Evolutionary conservation across 2,329 filamentous ascomycete species (phyloP).

Genomic region (Septoria linicola): DNA sequence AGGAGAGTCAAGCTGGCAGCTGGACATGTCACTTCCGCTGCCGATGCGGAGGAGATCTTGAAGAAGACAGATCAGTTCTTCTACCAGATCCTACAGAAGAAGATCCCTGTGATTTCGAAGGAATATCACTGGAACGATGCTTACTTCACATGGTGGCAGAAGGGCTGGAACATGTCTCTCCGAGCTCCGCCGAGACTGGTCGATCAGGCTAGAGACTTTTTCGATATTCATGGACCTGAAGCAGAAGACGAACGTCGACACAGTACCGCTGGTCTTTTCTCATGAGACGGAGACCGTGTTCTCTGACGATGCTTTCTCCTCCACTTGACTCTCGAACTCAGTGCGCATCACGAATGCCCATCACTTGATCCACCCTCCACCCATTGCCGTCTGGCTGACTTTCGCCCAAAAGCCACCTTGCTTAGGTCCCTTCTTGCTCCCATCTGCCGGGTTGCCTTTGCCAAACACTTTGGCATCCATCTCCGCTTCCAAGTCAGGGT

Average conservation of each 20-base stretch:
- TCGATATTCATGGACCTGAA: slow-evolving; percentile 16
- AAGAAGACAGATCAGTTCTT: slow-evolving; percentile 39
- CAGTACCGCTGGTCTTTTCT: neutral
- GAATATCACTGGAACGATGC: slow-evolving; percentile 36
- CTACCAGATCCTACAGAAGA: slow-evolving; percentile 35
- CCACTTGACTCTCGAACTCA: too few relatives aligned
- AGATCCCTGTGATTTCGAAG: slow-evolving; percentile 38
- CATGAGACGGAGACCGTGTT: neutral
- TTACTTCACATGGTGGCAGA: slow-evolving; percentile 41
- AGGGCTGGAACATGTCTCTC: slow-evolving; percentile 39
- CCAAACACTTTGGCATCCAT: slow-evolving; percentile 20
- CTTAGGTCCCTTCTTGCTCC: too few relatives aligned
- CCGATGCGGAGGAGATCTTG: slow-evolving; percentile 42
- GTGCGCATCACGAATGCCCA: too few relatives aligned
- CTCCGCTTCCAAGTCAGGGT: slow-evolving; percentile 22
- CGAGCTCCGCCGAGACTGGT: slow-evolving; percentile 39
- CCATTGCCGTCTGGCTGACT: too few relatives aligned
- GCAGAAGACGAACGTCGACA: neutral
- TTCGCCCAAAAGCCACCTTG: too few relatives aligned
- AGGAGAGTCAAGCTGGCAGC: slow-evolving; percentile 29
- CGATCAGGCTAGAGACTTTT: slow-evolving; percentile 35
- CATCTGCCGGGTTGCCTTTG: too few relatives aligned
- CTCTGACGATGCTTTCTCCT: too few relatives aligned
- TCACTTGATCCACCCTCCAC: too few relatives aligned
- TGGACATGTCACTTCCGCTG: slow-evolving; percentile 42